Evolutionary conservation across 495 filamentous ascomycete species (phyloP).

Genomic region (Aspergillus campestris): DNA sequence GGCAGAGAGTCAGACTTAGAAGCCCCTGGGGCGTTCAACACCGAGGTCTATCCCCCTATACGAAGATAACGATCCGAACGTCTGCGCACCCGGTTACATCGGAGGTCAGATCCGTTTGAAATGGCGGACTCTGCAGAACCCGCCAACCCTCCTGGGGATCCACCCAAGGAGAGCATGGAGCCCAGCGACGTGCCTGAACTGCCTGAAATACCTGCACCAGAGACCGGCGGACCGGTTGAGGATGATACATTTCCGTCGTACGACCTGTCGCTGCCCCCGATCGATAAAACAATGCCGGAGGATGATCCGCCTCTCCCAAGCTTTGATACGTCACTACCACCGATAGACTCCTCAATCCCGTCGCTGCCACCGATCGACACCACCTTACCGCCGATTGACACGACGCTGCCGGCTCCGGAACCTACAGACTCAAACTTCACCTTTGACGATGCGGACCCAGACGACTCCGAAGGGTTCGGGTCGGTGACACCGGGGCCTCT

Average conservation of each 20-base stretch:
- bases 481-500: slow-evolving; percentile 3
- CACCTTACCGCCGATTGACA: slow-evolving; percentile 26
- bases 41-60: too few relatives aligned
- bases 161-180: slow-evolving; percentile 17
- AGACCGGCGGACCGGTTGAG: slow-evolving; percentile 12
- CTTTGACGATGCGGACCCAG: slow-evolving; percentile 50
- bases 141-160: slow-evolving; percentile 21
- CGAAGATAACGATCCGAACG: too few relatives aligned
- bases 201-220: slow-evolving; percentile 14
- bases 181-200: slow-evolving; percentile 11
- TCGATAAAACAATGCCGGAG: slow-evolving; percentile 28
- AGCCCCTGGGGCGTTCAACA: too few relatives aligned
- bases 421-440: slow-evolving; percentile 33
- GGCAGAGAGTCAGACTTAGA: too few relatives aligned
- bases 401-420: slow-evolving; percentile 26
- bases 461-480: slow-evolving; percentile 23
- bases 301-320: slow-evolving; percentile 18
- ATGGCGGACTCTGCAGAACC: slow-evolving; percentile 33
- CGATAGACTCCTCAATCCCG: slow-evolving; percentile 24
- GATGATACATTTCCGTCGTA: slow-evolving; percentile 14
- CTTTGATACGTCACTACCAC: slow-evolving; percentile 22
- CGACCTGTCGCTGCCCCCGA: slow-evolving; percentile 31
- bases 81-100: too few relatives aligned
- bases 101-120: slow-evolving; percentile 1
- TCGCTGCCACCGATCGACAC: slow-evolving; percentile 19